phyloP scores from a whole-genome alignment of 148 eudicot genomes.

The Chenopodium formosanum region DNA sequence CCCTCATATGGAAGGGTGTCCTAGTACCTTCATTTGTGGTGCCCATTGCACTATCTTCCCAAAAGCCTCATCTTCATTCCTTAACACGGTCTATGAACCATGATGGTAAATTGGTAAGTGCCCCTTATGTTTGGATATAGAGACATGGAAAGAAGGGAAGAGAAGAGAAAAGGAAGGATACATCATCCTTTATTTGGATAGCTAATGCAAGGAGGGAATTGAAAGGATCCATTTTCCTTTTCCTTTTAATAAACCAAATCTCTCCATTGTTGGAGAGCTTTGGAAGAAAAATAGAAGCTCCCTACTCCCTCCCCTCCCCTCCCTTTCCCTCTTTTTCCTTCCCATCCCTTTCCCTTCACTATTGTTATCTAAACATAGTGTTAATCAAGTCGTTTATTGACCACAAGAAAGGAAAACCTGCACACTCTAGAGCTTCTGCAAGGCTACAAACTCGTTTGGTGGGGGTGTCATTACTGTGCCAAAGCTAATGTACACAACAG shows the following conservation, averaged over 20 bases:
- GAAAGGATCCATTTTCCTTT: too few relatives aligned
- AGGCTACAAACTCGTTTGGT: conserved; percentile 42
- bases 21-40: conserved; percentile 57
- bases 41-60: conserved; percentile 74
- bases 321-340: too few relatives aligned
- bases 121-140: not conserved
- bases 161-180: too few relatives aligned
- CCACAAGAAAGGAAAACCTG: conserved; percentile 57
- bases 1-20: conserved; percentile 45
- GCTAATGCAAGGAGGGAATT: too few relatives aligned
- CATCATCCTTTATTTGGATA: too few relatives aligned
- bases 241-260: too few relatives aligned
- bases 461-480: conserved; percentile 48
- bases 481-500: conserved; percentile 59
- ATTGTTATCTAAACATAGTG: too few relatives aligned
- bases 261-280: too few relatives aligned
- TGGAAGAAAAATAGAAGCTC: too few relatives aligned
- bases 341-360: too few relatives aligned
- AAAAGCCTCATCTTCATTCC: not conserved
- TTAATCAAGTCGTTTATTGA: conserved; percentile 36
- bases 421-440: conserved; percentile 51
- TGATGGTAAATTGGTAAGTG: conserved; percentile 45
- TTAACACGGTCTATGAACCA: conserved; percentile 36
- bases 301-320: too few relatives aligned
- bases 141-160: too few relatives aligned